Evolutionary conservation across 768 basidiomycete genomes (phyloP).

Genomic region (Tylopilus vinaceipallidus): DNA sequence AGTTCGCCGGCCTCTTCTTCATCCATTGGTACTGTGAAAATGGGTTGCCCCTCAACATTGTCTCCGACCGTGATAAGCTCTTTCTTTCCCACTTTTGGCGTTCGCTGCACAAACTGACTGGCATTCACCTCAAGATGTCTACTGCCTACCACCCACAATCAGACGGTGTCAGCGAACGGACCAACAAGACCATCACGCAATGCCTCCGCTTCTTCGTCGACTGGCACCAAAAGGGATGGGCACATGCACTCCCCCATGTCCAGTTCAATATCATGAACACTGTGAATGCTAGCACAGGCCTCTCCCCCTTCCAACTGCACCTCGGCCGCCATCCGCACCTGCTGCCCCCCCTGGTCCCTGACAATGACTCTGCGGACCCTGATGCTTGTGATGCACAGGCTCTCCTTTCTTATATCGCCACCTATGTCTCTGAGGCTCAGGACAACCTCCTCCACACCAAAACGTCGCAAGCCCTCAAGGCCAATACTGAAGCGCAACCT

Average conservation of each 20-base stretch:
- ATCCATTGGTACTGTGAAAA: constrained; percentile 22
- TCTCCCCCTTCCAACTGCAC: constrained; percentile 31
- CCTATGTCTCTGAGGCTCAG: not conserved
- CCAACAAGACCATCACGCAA: constrained; percentile 19
- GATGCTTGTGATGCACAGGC: not conserved
- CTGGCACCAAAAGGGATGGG: constrained; percentile 31
- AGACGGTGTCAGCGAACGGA: constrained; percentile 21
- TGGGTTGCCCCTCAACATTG: constrained; percentile 7
- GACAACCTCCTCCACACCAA: not conserved
- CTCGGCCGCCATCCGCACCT: constrained; percentile 21
- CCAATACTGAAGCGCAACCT: too few species aligned
- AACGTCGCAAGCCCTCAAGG: not conserved
- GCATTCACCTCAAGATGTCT: constrained; percentile 20
- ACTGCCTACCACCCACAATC: constrained; percentile 30
- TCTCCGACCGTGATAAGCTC: constrained; percentile 27
- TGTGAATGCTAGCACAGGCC: constrained; percentile 30
- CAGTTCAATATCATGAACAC: constrained; percentile 37
- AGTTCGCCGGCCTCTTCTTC: not conserved
- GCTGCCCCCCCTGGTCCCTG: constrained; percentile 17
- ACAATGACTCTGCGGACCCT: not conserved
- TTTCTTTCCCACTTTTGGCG: constrained; percentile 30
- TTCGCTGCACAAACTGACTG: not conserved
- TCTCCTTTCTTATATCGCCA: not conserved
- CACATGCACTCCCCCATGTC: constrained; percentile 20
- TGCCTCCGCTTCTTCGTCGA: not conserved